These are phyloP conservation scores for Nicotiana otophora DNA, from an alignment of 257 asterid genomes.

Conservation along the genomic window DNA sequence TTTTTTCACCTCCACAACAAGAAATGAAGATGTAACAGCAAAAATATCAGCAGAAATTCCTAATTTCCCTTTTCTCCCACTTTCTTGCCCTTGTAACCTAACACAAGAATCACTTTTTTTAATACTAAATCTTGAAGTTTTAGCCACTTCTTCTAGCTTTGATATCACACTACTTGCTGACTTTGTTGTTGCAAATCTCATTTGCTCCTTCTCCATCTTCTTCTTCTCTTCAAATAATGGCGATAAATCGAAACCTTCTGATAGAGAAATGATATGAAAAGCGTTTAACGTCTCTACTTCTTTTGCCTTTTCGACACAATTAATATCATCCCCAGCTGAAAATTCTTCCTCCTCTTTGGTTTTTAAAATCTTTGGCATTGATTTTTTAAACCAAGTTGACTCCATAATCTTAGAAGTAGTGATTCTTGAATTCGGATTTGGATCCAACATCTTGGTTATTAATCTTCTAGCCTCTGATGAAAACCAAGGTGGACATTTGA, in stretches of 20 bases:
- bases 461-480: constrained; percentile 41
- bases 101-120: constrained; percentile 39
- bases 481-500: constrained; percentile 56
- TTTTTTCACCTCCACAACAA: constrained; percentile 48
- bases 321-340: constrained; percentile 12
- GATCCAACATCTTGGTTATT: constrained; percentile 48
- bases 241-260: constrained; percentile 47
- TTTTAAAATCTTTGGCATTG: constrained; percentile 14
- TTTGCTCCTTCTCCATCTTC: constrained; percentile 32
- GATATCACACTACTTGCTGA: constrained; percentile 45
- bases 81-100: constrained; percentile 34
- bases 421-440: constrained; percentile 39
- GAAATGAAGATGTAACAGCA: constrained; percentile 35
- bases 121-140: constrained; percentile 33
- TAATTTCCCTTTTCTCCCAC: constrained; percentile 48
- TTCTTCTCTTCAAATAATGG: constrained; percentile 48
- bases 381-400: constrained; percentile 43
- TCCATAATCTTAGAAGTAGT: constrained; percentile 38
- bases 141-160: constrained; percentile 42
- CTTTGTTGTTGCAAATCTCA: constrained; percentile 37
- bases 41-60: constrained; percentile 47
- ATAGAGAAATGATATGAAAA: constrained; percentile 48
- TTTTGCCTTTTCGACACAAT: constrained; percentile 1
- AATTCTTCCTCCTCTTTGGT: constrained; percentile 28
- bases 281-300: constrained; percentile 41